Evolutionary conservation across 73 alveolate genomes (phyloP).

Genomic region (Tetrahymena thermophila): DNA sequence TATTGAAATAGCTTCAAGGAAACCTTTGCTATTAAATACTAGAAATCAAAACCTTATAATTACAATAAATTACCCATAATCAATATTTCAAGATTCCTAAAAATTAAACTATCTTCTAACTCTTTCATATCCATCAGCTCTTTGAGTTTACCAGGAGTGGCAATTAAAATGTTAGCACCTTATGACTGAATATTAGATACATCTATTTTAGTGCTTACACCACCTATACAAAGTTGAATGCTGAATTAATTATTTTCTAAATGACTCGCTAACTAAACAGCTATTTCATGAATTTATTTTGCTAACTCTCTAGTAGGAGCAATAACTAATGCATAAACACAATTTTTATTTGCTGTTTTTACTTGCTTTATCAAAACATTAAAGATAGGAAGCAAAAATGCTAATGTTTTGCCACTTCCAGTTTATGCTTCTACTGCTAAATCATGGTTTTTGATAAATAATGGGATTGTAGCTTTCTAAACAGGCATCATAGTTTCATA

Average conservation of each 20-base stretch:
- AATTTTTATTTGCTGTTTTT: not conserved
- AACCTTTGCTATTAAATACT: conserved; percentile 54
- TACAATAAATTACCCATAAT: conserved; percentile 19
- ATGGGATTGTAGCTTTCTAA: conserved; percentile 71
- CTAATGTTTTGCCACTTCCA: conserved; percentile 98
- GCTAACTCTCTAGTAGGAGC: conserved; percentile 99
- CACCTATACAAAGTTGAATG: conserved; percentile 80
- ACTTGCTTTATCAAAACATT: conserved; percentile 42
- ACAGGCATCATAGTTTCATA: conserved; percentile 71
- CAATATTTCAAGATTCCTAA: conserved; percentile 64
- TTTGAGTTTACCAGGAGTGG: conserved; percentile 95
- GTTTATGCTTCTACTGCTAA: conserved; percentile 92
- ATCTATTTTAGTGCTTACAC: conserved; percentile 78
- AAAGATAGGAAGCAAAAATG: conserved; percentile 82
- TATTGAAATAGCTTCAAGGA: too few species aligned
- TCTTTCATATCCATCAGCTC: conserved; percentile 78
- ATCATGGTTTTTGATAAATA: conserved; percentile 65
- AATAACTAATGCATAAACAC: conserved; percentile 72
- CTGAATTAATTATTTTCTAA: conserved; percentile 19
- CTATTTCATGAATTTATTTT: conserved; percentile 83
- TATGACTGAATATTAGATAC: conserved; percentile 56
- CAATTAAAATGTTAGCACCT: conserved; percentile 91
- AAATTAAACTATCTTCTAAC: conserved; percentile 45
- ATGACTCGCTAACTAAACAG: conserved; percentile 43
- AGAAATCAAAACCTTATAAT: conserved; percentile 30